Conservation (phyloP, 208 protist genomes). For the Crithidia brevicula region DNA sequence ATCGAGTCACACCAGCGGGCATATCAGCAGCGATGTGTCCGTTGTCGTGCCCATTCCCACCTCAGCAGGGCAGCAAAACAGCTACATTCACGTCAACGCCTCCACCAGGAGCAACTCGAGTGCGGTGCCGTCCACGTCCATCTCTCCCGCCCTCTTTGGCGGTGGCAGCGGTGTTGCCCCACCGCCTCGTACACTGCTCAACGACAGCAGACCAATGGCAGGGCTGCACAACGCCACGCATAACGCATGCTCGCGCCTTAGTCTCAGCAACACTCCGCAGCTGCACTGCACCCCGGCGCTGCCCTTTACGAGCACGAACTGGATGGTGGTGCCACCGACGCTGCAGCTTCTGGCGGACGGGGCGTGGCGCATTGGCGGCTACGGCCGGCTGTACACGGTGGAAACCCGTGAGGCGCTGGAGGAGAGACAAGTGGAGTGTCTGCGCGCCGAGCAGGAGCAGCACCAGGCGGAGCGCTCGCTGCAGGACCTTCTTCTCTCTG, state of each 20-base stretch:
- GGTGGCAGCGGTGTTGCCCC: too few species aligned
- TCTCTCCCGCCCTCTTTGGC: too few species aligned
- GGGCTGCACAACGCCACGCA: slow-evolving; percentile 4
- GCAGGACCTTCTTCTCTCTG: slow-evolving; percentile 9
- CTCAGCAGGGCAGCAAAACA: background rate
- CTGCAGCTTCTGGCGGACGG: slow-evolving; percentile 31
- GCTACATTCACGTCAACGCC: slow-evolving; percentile 1
- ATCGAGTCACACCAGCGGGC: background rate
- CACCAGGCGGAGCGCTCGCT: background rate
- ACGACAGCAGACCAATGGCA: background rate
- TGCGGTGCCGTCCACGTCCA: background rate
- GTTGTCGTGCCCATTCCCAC: background rate
- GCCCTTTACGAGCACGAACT: background rate
- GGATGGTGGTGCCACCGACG: slow-evolving; percentile 20
- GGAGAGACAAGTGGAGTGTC: slow-evolving; percentile 21
- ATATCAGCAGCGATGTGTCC: background rate
- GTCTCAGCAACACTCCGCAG: slow-evolving; percentile 6
- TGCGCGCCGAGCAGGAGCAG: slow-evolving; percentile 19
- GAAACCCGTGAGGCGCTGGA: slow-evolving; percentile 27
- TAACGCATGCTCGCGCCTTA: background rate
- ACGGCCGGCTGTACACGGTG: slow-evolving; percentile 28
- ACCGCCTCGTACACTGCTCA: background rate
- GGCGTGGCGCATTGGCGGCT: slow-evolving; percentile 28
- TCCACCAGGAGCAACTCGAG: background rate
- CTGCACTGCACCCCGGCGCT: slow-evolving; percentile 2